These are phyloP conservation scores for Leccinum imitatum DNA, from an alignment of 768 basidiomycete species.

Conservation along the genomic window DNA sequence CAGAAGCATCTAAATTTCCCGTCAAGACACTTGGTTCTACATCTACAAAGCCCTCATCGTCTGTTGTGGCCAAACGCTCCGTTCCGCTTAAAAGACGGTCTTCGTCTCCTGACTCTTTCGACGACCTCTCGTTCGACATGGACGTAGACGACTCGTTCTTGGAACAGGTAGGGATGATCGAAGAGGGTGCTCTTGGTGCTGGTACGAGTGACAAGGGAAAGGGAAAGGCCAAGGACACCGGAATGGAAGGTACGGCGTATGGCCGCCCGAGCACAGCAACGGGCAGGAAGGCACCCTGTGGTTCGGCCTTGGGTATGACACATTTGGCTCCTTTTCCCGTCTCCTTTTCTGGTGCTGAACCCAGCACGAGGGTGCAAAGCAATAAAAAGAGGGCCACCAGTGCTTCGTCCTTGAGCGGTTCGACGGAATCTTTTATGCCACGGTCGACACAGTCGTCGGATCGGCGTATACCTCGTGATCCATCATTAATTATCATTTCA, in stretches of 20 bases:
- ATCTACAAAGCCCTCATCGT: conserved; percentile 5
- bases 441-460: conserved; percentile 19
- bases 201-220: conserved; percentile 19
- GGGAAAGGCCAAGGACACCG: conserved; percentile 17
- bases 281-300: conserved; percentile 6
- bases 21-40: conserved; percentile 9
- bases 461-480: conserved; percentile 18
- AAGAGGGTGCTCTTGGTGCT: conserved; percentile 19
- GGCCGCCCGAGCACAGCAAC: neutral
- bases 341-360: conserved; percentile 16
- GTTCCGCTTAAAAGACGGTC: conserved; percentile 11
- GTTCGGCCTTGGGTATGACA: conserved; percentile 20
- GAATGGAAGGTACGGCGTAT: neutral
- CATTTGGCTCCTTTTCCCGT: conserved; percentile 6
- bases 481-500: conserved; percentile 24
- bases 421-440: conserved; percentile 13
- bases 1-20: conserved; percentile 17
- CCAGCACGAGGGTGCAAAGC: conserved; percentile 12
- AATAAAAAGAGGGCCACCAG: conserved; percentile 7
- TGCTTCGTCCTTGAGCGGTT: conserved; percentile 16
- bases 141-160: conserved; percentile 41
- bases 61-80: conserved; percentile 1
- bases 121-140: conserved; percentile 36
- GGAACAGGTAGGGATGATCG: conserved; percentile 35
- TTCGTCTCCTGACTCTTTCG: conserved; percentile 29